Evolutionary conservation across 192 early-diverging fungal species (phyloP), one percentile per base, ranked within the genome.

Genomic region (Coemansia sp.): DNA sequence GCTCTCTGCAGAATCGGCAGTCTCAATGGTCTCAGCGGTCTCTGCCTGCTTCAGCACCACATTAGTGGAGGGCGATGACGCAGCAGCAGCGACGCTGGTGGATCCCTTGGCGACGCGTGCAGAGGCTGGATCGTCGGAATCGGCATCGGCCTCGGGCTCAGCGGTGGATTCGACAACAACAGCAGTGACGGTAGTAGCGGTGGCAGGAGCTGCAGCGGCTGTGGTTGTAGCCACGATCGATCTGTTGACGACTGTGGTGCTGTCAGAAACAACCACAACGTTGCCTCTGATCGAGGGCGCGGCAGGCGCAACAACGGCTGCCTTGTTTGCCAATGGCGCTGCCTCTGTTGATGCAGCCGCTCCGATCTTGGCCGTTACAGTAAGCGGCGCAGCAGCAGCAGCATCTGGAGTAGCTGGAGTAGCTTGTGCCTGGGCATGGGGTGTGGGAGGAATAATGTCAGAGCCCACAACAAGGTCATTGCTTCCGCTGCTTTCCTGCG

Each of bases 41-140:
- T 62, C 65, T 1, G 47, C 53, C 27, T 62, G 47, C 6, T 50
- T 50, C 22, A 50, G 15, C 22, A 50, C 47, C n/a, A n/a, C n/a
- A n/a, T n/a, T n/a, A 10, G 9, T 27, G 3, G 23, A 25, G 15
- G 47, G 22, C 47, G 25, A 50, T 25, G 47, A 50, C 22, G 47
- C 47, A 20, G 27, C 30, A 7, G 31, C 44, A 20, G 44, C 44
- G 3, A 23, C 45, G 38, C 38, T 41, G 38, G 38, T 13, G 38
- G 38, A 41, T 11, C 38, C 17, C 38, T 41, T 41, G 38, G 38
- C 15, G 23, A 9, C 45, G 23, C 9, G 23, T 48, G 45, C 45
- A 25, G 45, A 6, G 19, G 42, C 17, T 23, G 19, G 3, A 48
- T 20, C 4, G 10, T 10, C 8, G 9, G 6, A 20, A 25, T 22